A percentile compares a stretch with the other conserved stretches of the same genome.
Evolutionary conservation across 1,284 basidiomycete genomes (phyloP).

Genomic region (Boletus sp.): DNA sequence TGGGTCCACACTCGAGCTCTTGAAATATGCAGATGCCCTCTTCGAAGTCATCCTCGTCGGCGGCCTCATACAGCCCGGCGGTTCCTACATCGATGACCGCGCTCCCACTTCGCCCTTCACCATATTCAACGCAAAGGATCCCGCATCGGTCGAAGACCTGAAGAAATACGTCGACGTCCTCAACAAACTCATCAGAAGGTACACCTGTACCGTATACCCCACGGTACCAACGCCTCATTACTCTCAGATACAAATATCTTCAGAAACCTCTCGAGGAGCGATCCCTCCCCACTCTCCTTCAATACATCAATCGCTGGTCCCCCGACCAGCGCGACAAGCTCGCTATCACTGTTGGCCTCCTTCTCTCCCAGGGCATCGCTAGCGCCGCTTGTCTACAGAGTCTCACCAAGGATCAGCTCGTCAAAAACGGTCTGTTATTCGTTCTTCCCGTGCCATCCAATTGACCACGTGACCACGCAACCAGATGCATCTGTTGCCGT

Average conservation of each 20-base stretch:
- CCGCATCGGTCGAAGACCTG: constrained; percentile 76
- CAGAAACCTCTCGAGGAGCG: constrained; percentile 91
- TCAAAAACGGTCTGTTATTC: constrained; percentile 75
- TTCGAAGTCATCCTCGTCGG: constrained; percentile 95
- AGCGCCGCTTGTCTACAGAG: constrained; percentile 73
- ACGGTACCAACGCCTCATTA: constrained; percentile 12
- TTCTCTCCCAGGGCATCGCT: constrained; percentile 80
- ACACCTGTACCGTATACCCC: constrained; percentile 13
- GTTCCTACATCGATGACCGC: constrained; percentile 84
- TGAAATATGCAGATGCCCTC: constrained; percentile 94
- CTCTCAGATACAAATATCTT: constrained; percentile 89
- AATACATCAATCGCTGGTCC: constrained; percentile 86
- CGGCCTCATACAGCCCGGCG: constrained; percentile 93
- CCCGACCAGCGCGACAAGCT: constrained; percentile 77
- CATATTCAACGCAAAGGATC: constrained; percentile 76
- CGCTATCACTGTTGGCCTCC: constrained; percentile 73
- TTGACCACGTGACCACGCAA: constrained; percentile 11
- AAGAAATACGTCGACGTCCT: constrained; percentile 91
- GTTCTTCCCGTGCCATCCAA: neutral
- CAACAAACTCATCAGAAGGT: constrained; percentile 94
- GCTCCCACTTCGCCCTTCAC: constrained; percentile 80
- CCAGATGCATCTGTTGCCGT: constrained; percentile 75
- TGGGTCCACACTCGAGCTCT: constrained; percentile 85
- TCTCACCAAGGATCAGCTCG: constrained; percentile 89
- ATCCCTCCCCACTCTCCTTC: constrained; percentile 79